Conservation (phyloP, 768 basidiomycete genomes). For the Trametes maxima region DNA sequence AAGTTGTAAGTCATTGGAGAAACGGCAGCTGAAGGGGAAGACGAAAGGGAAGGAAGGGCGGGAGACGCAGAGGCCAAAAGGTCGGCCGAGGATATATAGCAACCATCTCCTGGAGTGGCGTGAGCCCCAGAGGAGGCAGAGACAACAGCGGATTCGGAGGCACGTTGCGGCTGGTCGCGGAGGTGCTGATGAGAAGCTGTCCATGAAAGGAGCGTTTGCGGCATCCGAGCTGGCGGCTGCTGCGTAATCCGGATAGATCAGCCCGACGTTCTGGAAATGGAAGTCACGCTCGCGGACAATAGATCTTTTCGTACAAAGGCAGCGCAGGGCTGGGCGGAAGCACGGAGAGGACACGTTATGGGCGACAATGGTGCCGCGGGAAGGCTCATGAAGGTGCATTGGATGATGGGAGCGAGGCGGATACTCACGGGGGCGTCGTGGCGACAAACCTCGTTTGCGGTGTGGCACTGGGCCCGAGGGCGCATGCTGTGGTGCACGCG, state of each 20-base stretch:
- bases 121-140: neutral
- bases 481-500: neutral
- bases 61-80: neutral
- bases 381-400: neutral
- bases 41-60: neutral
- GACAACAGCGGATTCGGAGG: conserved; percentile 11
- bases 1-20: conserved; percentile 5
- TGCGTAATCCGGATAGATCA: conserved; percentile 19
- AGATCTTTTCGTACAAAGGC: conserved; percentile 8
- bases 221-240: conserved; percentile 14
- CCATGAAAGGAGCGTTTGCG: conserved; percentile 21
- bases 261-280: conserved; percentile 16
- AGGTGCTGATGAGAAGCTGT: conserved; percentile 13
- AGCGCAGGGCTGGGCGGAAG: conserved; percentile 6
- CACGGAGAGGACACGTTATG: conserved; percentile 4
- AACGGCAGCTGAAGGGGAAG: neutral
- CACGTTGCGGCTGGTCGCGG: conserved; percentile 10
- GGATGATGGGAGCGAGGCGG: conserved; percentile 1
- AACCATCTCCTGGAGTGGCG: conserved; percentile 10
- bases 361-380: neutral
- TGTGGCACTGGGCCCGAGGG: conserved; percentile 21
- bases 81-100: conserved; percentile 5
- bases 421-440: conserved; percentile 16
- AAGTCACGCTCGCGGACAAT: conserved; percentile 10
- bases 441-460: conserved; percentile 10